Conservation (phyloP, 129 eudicot species). For the Arctium minus region DNA sequence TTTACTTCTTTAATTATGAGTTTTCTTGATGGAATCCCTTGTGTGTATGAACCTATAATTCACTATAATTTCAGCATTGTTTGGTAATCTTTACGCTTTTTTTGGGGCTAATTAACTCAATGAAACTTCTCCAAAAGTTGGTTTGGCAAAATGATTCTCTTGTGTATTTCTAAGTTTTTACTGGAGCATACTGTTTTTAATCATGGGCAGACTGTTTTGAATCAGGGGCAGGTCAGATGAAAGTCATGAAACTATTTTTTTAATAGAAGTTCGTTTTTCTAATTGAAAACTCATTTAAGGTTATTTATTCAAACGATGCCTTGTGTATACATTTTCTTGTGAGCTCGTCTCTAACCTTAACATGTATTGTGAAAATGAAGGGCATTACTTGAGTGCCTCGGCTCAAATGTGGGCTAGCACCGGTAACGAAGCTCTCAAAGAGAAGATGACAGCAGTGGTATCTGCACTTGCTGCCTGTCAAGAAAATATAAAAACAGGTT, state of each 20-base stretch:
- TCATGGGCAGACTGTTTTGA: not conserved
- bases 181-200: too few relatives aligned
- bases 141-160: not conserved
- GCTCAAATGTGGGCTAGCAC: conserved; percentile 37
- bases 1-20: not conserved
- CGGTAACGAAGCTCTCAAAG: conserved; percentile 15
- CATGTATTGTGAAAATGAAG: conserved; percentile 10
- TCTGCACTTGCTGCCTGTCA: conserved; percentile 57
- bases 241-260: too few relatives aligned
- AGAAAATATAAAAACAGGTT: conserved; percentile 62
- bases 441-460: conserved; percentile 41
- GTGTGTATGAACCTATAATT: not conserved
- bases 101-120: not conserved
- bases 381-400: conserved; percentile 21
- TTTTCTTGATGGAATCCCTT: not conserved
- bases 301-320: not conserved
- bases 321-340: not conserved
- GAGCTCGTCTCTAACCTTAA: not conserved
- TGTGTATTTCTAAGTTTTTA: not conserved
- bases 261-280: too few relatives aligned
- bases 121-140: not conserved
- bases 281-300: not conserved
- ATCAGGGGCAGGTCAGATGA: too few relatives aligned
- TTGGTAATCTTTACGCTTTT: not conserved
- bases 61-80: not conserved